Evolutionary conservation across 139 green algal genomes (phyloP).

Genomic region (Eudorina sp.): DNA sequence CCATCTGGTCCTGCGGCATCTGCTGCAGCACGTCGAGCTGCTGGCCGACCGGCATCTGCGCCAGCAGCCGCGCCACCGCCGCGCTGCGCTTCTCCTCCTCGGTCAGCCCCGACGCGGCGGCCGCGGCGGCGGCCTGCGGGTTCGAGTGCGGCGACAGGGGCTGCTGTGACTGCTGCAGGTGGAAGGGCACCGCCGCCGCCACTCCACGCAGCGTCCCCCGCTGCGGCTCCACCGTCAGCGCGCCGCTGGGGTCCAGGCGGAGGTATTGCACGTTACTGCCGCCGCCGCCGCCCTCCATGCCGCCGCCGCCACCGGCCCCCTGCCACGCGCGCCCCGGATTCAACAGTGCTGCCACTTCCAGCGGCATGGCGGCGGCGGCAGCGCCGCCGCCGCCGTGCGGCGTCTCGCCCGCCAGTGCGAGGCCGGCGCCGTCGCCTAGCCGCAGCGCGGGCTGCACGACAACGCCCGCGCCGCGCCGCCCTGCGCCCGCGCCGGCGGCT

Average conservation of each 20-base stretch:
- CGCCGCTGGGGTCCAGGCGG: not conserved
- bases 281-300: not conserved
- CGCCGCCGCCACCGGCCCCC: not conserved
- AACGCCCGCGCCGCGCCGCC: too few species aligned
- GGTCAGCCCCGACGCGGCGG: not conserved
- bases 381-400: not conserved
- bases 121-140: too few species aligned
- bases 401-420: not conserved
- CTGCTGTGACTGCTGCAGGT: too few species aligned
- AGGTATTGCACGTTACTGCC: not conserved
- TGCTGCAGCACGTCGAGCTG: slow-evolving; percentile 23
- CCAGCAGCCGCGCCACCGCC: slow-evolving; percentile 11
- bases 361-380: not conserved
- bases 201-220: too few species aligned
- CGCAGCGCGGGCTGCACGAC: not conserved
- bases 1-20: slow-evolving; percentile 39
- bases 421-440: not conserved
- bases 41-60: not conserved
- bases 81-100: not conserved
- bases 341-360: not conserved
- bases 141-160: too few species aligned
- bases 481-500: too few species aligned
- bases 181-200: too few species aligned
- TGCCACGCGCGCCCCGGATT: not conserved
- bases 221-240: not conserved